Evolutionary conservation across 306 rosid genomes (phyloP).

Genomic region (Dalbergia cultrata): DNA sequence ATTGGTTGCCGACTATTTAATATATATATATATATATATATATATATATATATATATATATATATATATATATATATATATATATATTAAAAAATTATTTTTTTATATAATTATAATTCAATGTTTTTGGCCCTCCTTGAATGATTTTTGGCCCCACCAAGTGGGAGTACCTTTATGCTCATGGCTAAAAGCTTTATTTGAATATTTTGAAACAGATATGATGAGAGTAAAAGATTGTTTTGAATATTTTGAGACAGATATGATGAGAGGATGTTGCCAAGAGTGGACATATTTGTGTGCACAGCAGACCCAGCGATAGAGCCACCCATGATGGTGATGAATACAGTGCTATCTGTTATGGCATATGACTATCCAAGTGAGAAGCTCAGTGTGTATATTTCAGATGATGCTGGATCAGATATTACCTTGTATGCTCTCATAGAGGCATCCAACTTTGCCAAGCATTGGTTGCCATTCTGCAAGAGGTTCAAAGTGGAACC

Average conservation of each 20-base stretch:
- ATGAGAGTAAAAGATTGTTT: too few species aligned
- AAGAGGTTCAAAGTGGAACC: conserved; percentile 65
- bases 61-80: too few species aligned
- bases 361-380: conserved; percentile 71
- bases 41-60: too few species aligned
- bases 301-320: conserved; percentile 74
- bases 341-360: conserved; percentile 72
- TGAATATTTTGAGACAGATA: conserved; percentile 42
- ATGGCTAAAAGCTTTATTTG: too few species aligned
- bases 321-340: conserved; percentile 71
- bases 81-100: too few species aligned
- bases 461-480: conserved; percentile 79
- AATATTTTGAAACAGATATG: too few species aligned
- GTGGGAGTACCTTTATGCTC: too few species aligned
- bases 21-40: too few species aligned
- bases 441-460: conserved; percentile 67
- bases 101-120: too few species aligned
- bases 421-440: conserved; percentile 68
- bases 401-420: conserved; percentile 70
- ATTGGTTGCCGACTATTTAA: too few species aligned
- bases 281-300: conserved; percentile 74
- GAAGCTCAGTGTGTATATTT: conserved; percentile 72
- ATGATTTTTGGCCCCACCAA: too few species aligned
- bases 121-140: too few species aligned
- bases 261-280: conserved; percentile 50